Evolutionary conservation across 2,329 filamentous ascomycete genomes (phyloP).

Genomic region (Diaporthe aspalathi): DNA sequence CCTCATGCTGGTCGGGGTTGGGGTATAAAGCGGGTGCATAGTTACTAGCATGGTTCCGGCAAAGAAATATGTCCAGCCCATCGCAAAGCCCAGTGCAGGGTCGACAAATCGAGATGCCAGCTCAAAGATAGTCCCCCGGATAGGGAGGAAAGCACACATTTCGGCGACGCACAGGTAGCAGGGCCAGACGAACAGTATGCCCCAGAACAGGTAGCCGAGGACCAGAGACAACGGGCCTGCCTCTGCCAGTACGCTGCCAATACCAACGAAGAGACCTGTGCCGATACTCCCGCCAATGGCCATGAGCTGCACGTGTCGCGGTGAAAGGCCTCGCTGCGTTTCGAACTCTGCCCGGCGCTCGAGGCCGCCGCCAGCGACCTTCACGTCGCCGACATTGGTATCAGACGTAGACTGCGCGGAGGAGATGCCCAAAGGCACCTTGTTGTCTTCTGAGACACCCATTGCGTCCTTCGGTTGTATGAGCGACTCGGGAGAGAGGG

Average conservation of each 20-base stretch:
- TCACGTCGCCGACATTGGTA: constrained; percentile 18
- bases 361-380: constrained; percentile 7
- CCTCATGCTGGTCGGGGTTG: not conserved
- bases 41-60: constrained; percentile 57
- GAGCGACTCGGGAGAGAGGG: not conserved
- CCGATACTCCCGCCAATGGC: constrained; percentile 61
- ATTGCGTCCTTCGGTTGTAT: not conserved
- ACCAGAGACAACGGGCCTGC: constrained; percentile 58
- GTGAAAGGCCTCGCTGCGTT: constrained; percentile 45
- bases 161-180: constrained; percentile 62
- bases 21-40: constrained; percentile 43
- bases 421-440: constrained; percentile 14
- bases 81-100: constrained; percentile 63
- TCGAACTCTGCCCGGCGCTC: constrained; percentile 36
- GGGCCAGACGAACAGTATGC: constrained; percentile 57
- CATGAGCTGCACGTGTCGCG: constrained; percentile 62
- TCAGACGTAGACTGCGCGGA: constrained; percentile 22
- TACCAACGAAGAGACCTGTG: constrained; percentile 57
- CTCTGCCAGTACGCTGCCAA: constrained; percentile 55
- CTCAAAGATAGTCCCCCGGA: constrained; percentile 65
- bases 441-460: constrained; percentile 18
- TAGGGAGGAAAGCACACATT: constrained; percentile 67
- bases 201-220: constrained; percentile 59
- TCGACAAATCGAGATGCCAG: constrained; percentile 65
- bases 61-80: constrained; percentile 61